Evolutionary conservation across 176 grass and related monocot genomes (phyloP).

Genomic region (Aegilops umbellulata): DNA sequence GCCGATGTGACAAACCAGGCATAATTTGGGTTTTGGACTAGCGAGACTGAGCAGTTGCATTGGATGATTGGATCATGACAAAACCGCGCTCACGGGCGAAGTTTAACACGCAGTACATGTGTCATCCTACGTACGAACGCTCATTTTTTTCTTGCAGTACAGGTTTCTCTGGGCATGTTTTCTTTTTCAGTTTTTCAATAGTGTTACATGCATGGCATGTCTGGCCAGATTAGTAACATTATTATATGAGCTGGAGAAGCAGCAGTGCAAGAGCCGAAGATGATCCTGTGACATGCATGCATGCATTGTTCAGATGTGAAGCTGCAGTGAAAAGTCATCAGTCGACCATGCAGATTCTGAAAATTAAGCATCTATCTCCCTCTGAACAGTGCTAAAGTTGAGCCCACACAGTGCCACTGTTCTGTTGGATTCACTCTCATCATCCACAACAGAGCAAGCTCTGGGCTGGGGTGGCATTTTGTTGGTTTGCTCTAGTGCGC

Average conservation of each 20-base stretch:
- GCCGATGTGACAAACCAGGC: slow-evolving; percentile 10
- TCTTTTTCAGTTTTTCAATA: background rate
- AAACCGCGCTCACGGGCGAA: background rate
- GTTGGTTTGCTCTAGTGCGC: slow-evolving; percentile 32
- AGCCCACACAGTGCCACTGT: background rate
- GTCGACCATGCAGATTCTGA: background rate
- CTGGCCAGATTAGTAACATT: background rate
- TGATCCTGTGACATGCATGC: background rate
- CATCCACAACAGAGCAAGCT: background rate
- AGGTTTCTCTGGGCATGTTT: background rate
- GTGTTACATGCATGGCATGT: background rate
- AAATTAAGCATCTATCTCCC: background rate
- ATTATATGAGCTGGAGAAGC: no score
- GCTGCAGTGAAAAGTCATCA: slow-evolving; percentile 6
- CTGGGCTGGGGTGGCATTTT: background rate
- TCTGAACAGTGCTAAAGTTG: background rate
- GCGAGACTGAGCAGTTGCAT: background rate
- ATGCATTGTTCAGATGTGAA: background rate
- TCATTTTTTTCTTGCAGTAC: no score
- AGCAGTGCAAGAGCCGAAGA: background rate
- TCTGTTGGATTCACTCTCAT: background rate
- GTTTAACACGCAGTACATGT: background rate
- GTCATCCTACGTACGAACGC: no score
- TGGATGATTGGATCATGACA: background rate
- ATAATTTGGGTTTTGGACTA: background rate